Percentiles rank a stretch among this genome's conserved stretches.
Evolutionary conservation across 371 early-diverging fungal species (phyloP).

Genomic region (Actinomortierella ambigua): DNA sequence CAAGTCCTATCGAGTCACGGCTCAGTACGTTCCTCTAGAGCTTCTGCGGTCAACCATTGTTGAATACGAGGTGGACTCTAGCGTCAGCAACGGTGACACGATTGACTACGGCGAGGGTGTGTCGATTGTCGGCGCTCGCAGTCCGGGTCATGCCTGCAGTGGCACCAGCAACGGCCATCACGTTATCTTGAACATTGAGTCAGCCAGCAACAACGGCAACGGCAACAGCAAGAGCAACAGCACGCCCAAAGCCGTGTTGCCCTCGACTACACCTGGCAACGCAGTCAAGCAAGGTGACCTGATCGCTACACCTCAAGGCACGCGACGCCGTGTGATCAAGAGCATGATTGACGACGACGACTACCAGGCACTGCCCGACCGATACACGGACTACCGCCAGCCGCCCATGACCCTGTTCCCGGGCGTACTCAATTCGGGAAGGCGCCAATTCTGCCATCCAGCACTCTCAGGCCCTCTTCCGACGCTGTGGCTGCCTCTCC

Average conservation of each 20-base stretch:
- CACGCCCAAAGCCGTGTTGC: slow-evolving; percentile 13
- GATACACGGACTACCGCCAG: slow-evolving; percentile 38
- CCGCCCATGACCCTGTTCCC: slow-evolving; percentile 74
- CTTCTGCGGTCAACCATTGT: slow-evolving; percentile 13
- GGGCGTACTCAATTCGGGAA: slow-evolving; percentile 78
- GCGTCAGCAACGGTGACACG: too few relatives aligned
- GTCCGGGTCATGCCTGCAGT: too few relatives aligned
- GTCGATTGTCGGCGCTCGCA: too few relatives aligned
- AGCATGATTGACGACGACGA: slow-evolving; percentile 68
- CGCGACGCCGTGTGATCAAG: slow-evolving; percentile 16
- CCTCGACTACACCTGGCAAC: neutral
- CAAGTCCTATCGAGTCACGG: slow-evolving; percentile 58
- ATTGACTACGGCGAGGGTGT: too few relatives aligned
- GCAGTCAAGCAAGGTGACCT: neutral
- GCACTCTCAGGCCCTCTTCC: slow-evolving; percentile 75
- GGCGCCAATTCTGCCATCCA: slow-evolving; percentile 75
- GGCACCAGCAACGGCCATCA: slow-evolving; percentile 1
- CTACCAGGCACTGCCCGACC: slow-evolving; percentile 58
- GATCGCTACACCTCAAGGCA: slow-evolving; percentile 13
- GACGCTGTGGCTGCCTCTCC: slow-evolving; percentile 74
- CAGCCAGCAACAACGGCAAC: neutral
- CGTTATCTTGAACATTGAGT: slow-evolving; percentile 6
- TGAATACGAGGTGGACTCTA: too few relatives aligned
- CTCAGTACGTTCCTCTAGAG: slow-evolving; percentile 53
- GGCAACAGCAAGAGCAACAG: slow-evolving; percentile 5